Base-by-base conservation (phyloP, 2,329 filamentous ascomycete species). In the Rutstroemia sp. region DNA sequence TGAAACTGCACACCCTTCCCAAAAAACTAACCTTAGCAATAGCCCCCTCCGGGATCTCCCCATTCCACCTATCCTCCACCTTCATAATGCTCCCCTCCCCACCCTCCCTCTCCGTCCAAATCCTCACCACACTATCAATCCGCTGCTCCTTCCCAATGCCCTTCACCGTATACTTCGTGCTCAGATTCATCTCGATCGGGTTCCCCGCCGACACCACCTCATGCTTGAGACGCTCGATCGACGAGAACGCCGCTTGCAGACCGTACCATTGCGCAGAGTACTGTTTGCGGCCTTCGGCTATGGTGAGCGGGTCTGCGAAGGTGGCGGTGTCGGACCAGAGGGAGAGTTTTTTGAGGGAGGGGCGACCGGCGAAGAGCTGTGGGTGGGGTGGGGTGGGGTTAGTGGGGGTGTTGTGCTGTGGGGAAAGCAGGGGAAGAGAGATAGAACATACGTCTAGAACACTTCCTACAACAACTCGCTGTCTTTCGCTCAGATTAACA, bases 231-330 rank as follows among this genome's bases (percentile, higher is more conserved):
- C 80, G 76, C 65, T 79, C 72, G 62, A 85, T 84, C 49, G 80
- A 75, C 46, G 71, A 73, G 67, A 86, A 86, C 2, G 80, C 76
- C 4, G 76, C 69, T 53, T 81, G 74, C 1, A 86, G 73, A 2
- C 82, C 83, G 65, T 86, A 86, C 76, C 74, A 77, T 59, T 76
- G 74, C 3, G 75, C 73, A 16, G 72, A 69, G 61, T 67, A 77
- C 57, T 80, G 75, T 60, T 78, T 74, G 54, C 78, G 76, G 8
- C 83, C 82, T 21, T 71, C 65, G 2, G 83, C 80, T 38, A 79
- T 74, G 44, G 81, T 82, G 47, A 86, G 70, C 4, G 79, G 80
- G 64, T 86, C 82, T 30, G 75, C 68, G 67, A 86, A 86, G 0
- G 73, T 75, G 7, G 75, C 82, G 39, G 79, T 74, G 57, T 79